Conservation (phyloP, 2,329 filamentous ascomycete species). For the Lecanicillium sp. region DNA sequence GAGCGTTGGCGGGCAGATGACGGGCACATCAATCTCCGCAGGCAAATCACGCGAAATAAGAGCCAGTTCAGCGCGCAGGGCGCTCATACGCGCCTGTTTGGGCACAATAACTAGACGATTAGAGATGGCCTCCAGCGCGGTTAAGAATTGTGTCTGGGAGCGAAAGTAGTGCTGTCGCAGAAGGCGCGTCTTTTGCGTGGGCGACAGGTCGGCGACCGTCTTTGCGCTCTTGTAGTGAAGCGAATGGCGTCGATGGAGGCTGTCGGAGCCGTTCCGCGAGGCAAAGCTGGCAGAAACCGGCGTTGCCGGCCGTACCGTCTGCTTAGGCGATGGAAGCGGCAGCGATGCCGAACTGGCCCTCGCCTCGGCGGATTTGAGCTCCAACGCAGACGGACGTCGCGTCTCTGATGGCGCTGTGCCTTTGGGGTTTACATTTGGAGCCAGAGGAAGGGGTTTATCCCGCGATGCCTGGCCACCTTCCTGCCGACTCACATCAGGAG, state of each 20-base stretch:
- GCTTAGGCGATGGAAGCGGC: slow-evolving; percentile 51
- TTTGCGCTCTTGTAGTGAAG: slow-evolving; percentile 50
- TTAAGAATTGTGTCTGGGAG: slow-evolving; percentile 72
- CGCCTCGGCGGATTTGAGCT: slow-evolving; percentile 48
- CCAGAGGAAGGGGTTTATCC: slow-evolving; percentile 4
- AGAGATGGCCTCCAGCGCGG: slow-evolving; percentile 74
- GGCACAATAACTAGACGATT: slow-evolving; percentile 77
- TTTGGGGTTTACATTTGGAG: slow-evolving; percentile 17
- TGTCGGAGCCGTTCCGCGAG: slow-evolving; percentile 35
- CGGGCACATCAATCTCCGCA: slow-evolving; percentile 75
- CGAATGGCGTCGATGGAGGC: slow-evolving; percentile 51
- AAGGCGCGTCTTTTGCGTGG: slow-evolving; percentile 61
- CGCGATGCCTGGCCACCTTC: slow-evolving; percentile 6
- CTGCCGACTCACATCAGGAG: slow-evolving; percentile 26
- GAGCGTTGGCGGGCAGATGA: slow-evolving; percentile 70
- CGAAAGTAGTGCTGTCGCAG: slow-evolving; percentile 77
- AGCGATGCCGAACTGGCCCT: slow-evolving; percentile 61
- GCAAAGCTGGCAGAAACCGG: slow-evolving; percentile 47
- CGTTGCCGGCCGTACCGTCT: slow-evolving; percentile 46
- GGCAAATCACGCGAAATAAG: slow-evolving; percentile 75
- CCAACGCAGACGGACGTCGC: slow-evolving; percentile 41
- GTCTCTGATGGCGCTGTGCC: slow-evolving; percentile 22
- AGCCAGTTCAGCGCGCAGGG: slow-evolving; percentile 71
- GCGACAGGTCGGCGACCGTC: slow-evolving; percentile 54
- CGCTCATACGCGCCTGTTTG: slow-evolving; percentile 73